Conservation (phyloP, 306 rosid genomes). For the Quercus aquifolioides region DNA sequence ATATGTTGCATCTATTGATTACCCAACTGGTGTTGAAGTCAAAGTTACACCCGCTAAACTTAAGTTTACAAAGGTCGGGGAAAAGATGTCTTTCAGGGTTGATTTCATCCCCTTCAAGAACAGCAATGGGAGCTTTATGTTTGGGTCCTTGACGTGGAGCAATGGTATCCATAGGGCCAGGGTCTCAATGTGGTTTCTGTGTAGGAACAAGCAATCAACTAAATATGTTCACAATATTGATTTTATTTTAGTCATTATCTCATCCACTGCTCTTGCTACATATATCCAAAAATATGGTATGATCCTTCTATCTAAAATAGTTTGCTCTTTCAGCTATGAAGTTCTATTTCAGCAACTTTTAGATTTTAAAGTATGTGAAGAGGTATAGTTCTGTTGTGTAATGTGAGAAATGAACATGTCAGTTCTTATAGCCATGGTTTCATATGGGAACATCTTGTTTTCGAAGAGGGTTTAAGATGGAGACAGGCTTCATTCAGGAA, state of each 20-base stretch:
- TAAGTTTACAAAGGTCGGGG: constrained; percentile 32
- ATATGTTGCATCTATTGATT: constrained; percentile 45
- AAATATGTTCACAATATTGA: not conserved
- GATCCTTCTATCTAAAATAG: not conserved
- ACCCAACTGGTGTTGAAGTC: constrained; percentile 49
- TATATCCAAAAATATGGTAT: not conserved
- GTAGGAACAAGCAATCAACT: constrained; percentile 16
- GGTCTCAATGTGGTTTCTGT: constrained; percentile 42
- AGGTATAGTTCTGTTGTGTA: not conserved
- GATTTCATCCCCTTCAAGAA: constrained; percentile 41
- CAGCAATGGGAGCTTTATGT: constrained; percentile 63
- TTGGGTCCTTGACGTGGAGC: constrained; percentile 70
- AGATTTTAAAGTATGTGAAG: not conserved
- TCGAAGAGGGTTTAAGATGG: not conserved
- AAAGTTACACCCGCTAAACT: constrained; percentile 36
- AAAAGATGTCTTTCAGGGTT: constrained; percentile 43
- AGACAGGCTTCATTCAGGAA: not conserved
- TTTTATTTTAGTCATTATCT: not conserved
- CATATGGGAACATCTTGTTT: not conserved
- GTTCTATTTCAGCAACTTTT: not conserved
- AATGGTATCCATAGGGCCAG: constrained; percentile 52
- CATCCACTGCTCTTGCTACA: not conserved
- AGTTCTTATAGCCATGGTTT: not conserved
- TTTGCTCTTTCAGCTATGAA: not conserved
- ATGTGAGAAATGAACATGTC: not conserved